phyloP scores from a whole-genome alignment of 106 monocot species.

The Apostasia ramifera region DNA sequence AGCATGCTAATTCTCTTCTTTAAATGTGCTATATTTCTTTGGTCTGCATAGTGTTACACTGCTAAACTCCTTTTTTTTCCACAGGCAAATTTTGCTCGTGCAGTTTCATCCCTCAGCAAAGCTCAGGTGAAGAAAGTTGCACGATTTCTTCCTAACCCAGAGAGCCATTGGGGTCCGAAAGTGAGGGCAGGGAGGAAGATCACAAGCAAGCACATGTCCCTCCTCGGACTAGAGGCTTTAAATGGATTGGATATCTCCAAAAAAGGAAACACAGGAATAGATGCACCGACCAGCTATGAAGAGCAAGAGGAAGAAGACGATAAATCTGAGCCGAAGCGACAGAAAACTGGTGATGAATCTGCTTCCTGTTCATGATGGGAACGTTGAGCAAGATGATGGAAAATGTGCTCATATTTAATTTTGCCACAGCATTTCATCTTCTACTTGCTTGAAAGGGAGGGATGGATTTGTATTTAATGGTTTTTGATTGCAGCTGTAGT shows the following conservation, averaged over 20 bases:
- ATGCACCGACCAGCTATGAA: background rate
- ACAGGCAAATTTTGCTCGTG: slow-evolving; percentile 79
- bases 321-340: slow-evolving; percentile 47
- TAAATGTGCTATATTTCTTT: background rate
- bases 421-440: too few relatives aligned
- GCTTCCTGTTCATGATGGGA: background rate
- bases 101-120: slow-evolving; percentile 64
- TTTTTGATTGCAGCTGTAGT: too few relatives aligned
- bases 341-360: slow-evolving; percentile 32
- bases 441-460: too few relatives aligned
- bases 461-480: too few relatives aligned
- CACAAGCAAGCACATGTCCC: slow-evolving; percentile 75
- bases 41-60: background rate
- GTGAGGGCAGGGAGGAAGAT: slow-evolving; percentile 76
- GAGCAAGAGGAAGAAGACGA: slow-evolving; percentile 10
- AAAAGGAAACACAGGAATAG: background rate
- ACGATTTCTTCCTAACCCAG: slow-evolving; percentile 77
- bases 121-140: slow-evolving; percentile 71
- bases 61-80: background rate
- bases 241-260: slow-evolving; percentile 10
- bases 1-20: background rate
- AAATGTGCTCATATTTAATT: too few relatives aligned
- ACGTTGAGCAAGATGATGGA: too few relatives aligned
- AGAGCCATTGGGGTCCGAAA: slow-evolving; percentile 84
- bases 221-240: slow-evolving; percentile 33